Conservation (phyloP, 345 rosid species). For the Dipteronia dyeriana region DNA sequence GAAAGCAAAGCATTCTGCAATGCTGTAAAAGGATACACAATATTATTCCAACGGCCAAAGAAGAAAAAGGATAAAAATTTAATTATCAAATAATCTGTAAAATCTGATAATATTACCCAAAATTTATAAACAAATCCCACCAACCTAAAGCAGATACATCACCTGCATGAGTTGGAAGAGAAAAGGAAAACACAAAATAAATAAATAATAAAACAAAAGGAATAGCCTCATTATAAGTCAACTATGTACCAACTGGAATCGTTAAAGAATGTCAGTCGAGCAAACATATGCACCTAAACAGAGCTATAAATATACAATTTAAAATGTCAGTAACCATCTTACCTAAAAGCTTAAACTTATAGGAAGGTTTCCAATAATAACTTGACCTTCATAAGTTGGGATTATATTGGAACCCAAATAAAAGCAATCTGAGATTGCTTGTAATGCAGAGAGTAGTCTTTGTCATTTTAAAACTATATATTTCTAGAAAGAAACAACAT, state of each 20-base stretch:
- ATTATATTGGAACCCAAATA: neutral
- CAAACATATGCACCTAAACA: no score
- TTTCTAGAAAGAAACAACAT: neutral
- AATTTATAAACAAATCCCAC: conserved; percentile 96
- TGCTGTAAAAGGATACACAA: conserved; percentile 43
- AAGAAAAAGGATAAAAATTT: neutral
- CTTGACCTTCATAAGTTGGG: neutral
- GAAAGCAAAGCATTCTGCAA: conserved; percentile 92
- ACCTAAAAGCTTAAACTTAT: no score
- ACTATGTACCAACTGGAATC: neutral
- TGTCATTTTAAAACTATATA: neutral
- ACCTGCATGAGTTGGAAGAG: conserved; percentile 44
- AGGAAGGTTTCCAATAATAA: neutral
- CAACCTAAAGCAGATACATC: conserved; percentile 83
- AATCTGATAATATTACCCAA: conserved; percentile 50
- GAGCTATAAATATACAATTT: no score
- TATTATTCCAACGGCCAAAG: conserved; percentile 15
- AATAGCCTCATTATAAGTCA: neutral
- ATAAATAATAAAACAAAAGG: neutral
- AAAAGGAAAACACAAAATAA: conserved; percentile 12
- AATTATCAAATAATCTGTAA: conserved; percentile 15
- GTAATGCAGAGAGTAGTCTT: neutral
- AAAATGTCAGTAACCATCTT: no score
- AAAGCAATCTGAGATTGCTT: neutral
- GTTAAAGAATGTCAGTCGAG: neutral